Evolutionary conservation across 148 eudicot genomes (phyloP).

Genomic region (Diospyros kaki): DNA sequence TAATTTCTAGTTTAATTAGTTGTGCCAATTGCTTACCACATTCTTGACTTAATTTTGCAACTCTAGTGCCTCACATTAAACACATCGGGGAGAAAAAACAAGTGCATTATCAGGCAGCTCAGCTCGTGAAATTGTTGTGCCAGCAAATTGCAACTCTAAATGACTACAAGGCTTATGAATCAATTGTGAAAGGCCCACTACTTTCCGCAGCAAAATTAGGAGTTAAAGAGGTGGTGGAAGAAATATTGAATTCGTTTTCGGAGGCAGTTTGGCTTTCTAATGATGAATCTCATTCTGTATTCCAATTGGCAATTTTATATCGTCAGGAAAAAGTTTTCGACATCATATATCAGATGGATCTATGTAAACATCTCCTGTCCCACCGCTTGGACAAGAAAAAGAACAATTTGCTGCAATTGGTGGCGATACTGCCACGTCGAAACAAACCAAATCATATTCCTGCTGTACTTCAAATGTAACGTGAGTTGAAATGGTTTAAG

Average conservation of each 20-base stretch:
- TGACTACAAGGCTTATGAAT: neutral
- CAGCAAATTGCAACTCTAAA: conserved; percentile 1
- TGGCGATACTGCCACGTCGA: conserved; percentile 11
- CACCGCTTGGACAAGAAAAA: neutral
- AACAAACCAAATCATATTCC: conserved; percentile 5
- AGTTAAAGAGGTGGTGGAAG: conserved; percentile 14
- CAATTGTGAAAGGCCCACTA: conserved; percentile 4
- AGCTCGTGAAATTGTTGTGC: conserved; percentile 12
- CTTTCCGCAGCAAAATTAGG: conserved; percentile 8
- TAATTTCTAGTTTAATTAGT: too few relatives aligned
- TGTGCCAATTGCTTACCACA: too few relatives aligned
- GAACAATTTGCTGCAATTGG: neutral
- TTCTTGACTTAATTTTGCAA: too few relatives aligned
- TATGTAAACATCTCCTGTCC: neutral
- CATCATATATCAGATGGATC: neutral
- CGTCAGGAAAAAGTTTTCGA: neutral
- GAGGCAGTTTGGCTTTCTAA: conserved; percentile 9
- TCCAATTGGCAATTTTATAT: conserved; percentile 11
- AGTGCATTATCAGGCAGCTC: conserved; percentile 15
- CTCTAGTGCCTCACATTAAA: conserved; percentile 15
- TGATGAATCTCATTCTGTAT: neutral
- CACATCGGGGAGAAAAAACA: neutral
- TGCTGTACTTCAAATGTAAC: conserved; percentile 24
- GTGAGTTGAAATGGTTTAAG: conserved; percentile 22
- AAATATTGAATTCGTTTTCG: conserved; percentile 13